Evolutionary conservation across 208 protist genomes (phyloP), one percentile per base, ranked within the genome.

Genomic region (Trypanosoma lewisi): DNA sequence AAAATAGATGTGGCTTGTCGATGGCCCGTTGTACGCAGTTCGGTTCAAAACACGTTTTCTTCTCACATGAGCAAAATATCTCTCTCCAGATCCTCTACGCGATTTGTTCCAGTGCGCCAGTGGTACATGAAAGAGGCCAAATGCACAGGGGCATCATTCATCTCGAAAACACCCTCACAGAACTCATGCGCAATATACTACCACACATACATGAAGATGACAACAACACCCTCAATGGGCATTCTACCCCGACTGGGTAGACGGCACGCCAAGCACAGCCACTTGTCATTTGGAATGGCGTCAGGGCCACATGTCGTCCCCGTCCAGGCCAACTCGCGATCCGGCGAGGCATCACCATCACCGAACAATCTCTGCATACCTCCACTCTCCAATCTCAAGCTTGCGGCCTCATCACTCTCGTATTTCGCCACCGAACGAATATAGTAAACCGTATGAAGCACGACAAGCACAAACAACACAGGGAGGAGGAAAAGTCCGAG

Each of bases 71-170:
- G 4, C 2, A 0, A 75, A 42, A 39, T 71, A 75, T 49, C 7
- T 11, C 2, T 52, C 21, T n/a, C n/a, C 25, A 75, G 49, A 30
- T 55, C 23, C 5, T 45, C n/a, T 6, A 50, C 11, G 16, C 31
- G 50, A 34, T 73, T 53, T 4, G 14, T 0, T 39, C 33, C 62
- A 33, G 2, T 7, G 31, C 39, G 6, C 64, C 64, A 75, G 65
- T 65, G 73, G 39, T 75, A 75, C 61, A 75, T 73, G 60, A 65
- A 70, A 34, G 62, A 36, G 23, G 68, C 21, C 12, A 74, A 25
- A 33, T 74, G 68, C 7, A 74, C 28, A 14, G 61, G 61, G 1
- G 47, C 33, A 31, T 31, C 21, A 17, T 36, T 45, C 4, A 72
- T 60, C 8, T 2, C 16, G 8, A 42, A 23, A 12, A 60, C 30